Evolutionary conservation across 202 grass and related monocot species (phyloP), one percentile per base, ranked within the genome.

Genomic region (Cymbopogon flexuosus): DNA sequence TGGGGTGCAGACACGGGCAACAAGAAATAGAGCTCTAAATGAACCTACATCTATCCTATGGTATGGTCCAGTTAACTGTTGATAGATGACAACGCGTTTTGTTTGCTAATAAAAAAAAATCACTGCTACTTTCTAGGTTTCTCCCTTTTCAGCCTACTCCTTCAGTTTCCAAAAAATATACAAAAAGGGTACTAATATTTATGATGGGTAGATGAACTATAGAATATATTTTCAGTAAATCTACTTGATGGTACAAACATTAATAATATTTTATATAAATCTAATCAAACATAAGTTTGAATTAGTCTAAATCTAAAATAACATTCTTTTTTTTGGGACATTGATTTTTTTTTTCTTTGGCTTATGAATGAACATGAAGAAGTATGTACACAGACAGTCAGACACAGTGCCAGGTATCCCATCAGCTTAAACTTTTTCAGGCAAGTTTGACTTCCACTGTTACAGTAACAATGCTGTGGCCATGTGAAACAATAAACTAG

Each of bases 1-100:
- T 52, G 15, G 31, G 27, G 23, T 41, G 62, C 6, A 72, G 61
- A 73, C 79, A 68, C 1, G 5, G 58, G 40, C 78, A 71, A 89
- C 78, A 89, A 68, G 73, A 68, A 83, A 78, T 62, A 46, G 51
- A 88, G 30, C 5, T 56, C 59, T 59, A 49, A 34, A 47, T 70
- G 65, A 89, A 77, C 72, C 57, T 27, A 51, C 36, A 8, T 59
- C 46, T n/a, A 81, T 87, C 65, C 45, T 59, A 45, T 16, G 40
- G 40, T 42, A 27, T 69, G 69, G 63, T 30, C 77, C 65, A 70
- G 22, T 81, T 70, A 77, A 35, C 40, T 36, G 64, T 30, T 70
- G 34, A 84, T 75, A 88, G 64, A 85, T 76, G 75, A 30, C 47
- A 9, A 33, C 68, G n/a, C 58, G 15, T 77, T 84, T 40, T 67